Conservation (phyloP, 2,329 filamentous ascomycete genomes). For the Aspergillus glaucus region DNA sequence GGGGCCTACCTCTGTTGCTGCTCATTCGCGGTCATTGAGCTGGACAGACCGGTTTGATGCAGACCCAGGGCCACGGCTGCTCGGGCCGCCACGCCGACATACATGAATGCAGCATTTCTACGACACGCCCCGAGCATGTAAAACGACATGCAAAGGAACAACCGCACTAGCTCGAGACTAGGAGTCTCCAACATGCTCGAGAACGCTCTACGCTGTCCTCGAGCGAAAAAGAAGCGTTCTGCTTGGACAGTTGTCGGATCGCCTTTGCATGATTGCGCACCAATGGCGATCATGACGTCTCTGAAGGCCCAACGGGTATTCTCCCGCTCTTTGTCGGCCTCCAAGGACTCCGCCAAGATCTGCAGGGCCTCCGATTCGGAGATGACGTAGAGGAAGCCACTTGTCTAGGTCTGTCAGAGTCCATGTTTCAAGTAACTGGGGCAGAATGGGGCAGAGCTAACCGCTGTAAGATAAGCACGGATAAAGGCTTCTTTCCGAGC, state of each 20-base stretch:
- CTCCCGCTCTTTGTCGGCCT: constrained; percentile 13
- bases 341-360: constrained; percentile 12
- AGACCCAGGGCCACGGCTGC: constrained; percentile 54
- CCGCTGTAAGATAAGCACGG: constrained; percentile 23
- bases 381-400: constrained; percentile 33
- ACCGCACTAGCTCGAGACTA: constrained; percentile 47
- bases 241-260: constrained; percentile 22
- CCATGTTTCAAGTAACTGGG: too few relatives aligned
- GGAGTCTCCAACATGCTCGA: constrained; percentile 49
- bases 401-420: constrained; percentile 24
- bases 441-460: constrained; percentile 5
- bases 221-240: constrained; percentile 41
- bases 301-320: constrained; percentile 24
- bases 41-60: constrained; percentile 38
- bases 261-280: constrained; percentile 42
- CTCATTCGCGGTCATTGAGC: constrained; percentile 9
- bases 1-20: constrained; percentile 16
- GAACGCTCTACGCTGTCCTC: constrained; percentile 45
- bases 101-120: constrained; percentile 58
- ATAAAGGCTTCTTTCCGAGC: constrained; percentile 29
- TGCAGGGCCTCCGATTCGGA: constrained; percentile 23
- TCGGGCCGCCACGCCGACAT: constrained; percentile 53
- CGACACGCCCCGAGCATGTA: constrained; percentile 56
- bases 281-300: constrained; percentile 48
- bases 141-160: constrained; percentile 53